phyloP scores from a whole-genome alignment of 768 basidiomycete genomes.

The Suillus luteus region DNA sequence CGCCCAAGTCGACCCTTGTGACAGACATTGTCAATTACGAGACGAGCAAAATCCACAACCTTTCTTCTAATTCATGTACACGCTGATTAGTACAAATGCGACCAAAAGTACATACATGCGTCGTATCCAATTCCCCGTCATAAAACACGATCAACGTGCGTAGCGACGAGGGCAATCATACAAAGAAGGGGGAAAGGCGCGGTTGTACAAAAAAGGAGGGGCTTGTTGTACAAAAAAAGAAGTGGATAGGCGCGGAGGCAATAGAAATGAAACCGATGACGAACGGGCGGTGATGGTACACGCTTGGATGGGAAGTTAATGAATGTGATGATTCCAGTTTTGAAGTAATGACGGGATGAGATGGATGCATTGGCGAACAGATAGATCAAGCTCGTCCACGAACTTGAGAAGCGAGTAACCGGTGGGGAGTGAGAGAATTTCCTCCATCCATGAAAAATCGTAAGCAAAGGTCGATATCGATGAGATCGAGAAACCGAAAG shows the following conservation, averaged over 20 bases:
- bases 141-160: slow-evolving; percentile 1
- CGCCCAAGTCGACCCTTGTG: neutral
- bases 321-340: slow-evolving; percentile 7
- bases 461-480: neutral
- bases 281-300: neutral
- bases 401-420: slow-evolving; percentile 5
- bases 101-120: slow-evolving; percentile 7
- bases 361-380: neutral
- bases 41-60: neutral
- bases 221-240: neutral
- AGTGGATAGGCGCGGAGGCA: neutral
- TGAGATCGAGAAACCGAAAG: neutral
- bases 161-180: neutral
- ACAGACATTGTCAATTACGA: neutral
- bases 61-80: neutral
- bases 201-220: neutral
- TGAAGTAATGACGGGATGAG: slow-evolving; percentile 5
- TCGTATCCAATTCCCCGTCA: slow-evolving; percentile 1
- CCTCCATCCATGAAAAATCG: slow-evolving; percentile 2
- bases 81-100: slow-evolving; percentile 2
- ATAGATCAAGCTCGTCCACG: slow-evolving; percentile 10
- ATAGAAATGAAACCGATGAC: slow-evolving; percentile 3
- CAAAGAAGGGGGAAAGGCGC: neutral
- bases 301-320: neutral
- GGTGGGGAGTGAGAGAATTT: slow-evolving; percentile 11